Evolutionary conservation across 495 filamentous ascomycete genomes (phyloP).

Genomic region (Endocarpon pusillum): DNA sequence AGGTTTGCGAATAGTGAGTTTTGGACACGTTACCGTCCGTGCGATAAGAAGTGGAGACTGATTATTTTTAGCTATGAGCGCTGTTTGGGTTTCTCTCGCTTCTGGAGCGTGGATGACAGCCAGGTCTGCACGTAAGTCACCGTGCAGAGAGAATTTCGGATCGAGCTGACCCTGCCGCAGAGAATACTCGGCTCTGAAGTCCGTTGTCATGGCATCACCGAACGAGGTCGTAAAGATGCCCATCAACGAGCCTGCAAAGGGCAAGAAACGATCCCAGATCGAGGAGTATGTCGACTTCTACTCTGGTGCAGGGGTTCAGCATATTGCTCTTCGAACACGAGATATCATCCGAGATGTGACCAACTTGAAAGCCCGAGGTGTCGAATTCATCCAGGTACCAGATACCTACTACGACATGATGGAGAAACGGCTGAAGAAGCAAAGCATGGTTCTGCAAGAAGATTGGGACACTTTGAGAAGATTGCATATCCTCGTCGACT

Average conservation of each 20-base stretch:
- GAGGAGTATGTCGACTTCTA: conserved; percentile 88
- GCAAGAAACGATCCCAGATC: conserved; percentile 76
- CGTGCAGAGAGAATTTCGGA: too few species aligned
- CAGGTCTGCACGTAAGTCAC: conserved; percentile 55
- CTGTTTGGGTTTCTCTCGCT: conserved; percentile 79
- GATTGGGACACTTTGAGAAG: conserved; percentile 54
- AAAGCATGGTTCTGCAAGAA: conserved; percentile 42
- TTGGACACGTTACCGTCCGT: too few species aligned
- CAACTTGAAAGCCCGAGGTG: conserved; percentile 58
- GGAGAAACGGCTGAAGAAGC: conserved; percentile 40
- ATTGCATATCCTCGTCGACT: conserved; percentile 76
- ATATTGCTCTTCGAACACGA: conserved; percentile 66
- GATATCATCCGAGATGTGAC: conserved; percentile 62
- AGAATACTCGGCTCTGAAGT: conserved; percentile 70
- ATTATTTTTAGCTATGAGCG: conserved; percentile 49
- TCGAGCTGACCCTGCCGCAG: conserved; percentile 11
- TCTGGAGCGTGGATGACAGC: conserved; percentile 85
- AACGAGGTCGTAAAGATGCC: conserved; percentile 84
- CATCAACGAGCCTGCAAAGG: conserved; percentile 85
- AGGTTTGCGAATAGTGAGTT: conserved; percentile 55
- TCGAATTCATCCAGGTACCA: conserved; percentile 80
- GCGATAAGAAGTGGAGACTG: too few species aligned
- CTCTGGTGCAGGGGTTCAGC: conserved; percentile 71
- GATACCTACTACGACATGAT: conserved; percentile 68
- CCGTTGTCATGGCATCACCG: conserved; percentile 74